Conservation (phyloP, 495 filamentous ascomycete genomes). For the Xylaria acuta region DNA sequence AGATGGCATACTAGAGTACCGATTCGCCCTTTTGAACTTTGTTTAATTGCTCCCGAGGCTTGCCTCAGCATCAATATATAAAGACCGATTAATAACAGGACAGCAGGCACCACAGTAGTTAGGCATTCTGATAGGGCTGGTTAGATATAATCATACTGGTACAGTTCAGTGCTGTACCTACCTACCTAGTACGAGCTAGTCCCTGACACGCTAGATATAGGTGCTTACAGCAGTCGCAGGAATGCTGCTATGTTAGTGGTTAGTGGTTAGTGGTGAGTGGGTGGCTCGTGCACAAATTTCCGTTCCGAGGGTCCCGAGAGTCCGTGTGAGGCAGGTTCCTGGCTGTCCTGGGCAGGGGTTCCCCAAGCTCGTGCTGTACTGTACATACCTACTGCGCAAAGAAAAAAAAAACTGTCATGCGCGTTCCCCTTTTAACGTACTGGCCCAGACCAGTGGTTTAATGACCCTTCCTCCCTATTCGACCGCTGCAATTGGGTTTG, state of each 20-base stretch:
- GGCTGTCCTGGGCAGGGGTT: constrained; percentile 4
- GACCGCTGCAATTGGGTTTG: not conserved
- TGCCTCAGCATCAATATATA: not conserved
- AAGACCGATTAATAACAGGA: not conserved
- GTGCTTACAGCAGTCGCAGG: not conserved
- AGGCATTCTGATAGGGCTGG: constrained; percentile 1
- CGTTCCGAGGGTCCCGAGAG: constrained; percentile 27
- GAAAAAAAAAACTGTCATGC: constrained; percentile 21
- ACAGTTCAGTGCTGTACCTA: not conserved
- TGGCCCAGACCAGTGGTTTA: not conserved
- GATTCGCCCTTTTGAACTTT: not conserved
- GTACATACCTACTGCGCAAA: too few species aligned
- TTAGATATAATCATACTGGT: not conserved
- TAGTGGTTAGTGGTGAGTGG: too few species aligned
- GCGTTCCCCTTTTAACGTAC: constrained; percentile 17
- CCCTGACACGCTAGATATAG: not conserved
- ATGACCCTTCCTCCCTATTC: constrained; percentile 12
- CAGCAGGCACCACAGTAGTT: not conserved
- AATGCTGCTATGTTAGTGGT: not conserved
- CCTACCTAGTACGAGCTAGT: constrained; percentile 11
- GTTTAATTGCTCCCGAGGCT: not conserved
- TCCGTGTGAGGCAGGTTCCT: too few species aligned
- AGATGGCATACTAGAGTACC: not conserved
- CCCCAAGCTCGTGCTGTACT: not conserved
- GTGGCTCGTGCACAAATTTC: constrained; percentile 23